Percentiles rank a stretch among this genome's conserved stretches.
These are phyloP conservation scores for Musa balbisiana DNA, from an alignment of 202 grass and related monocot species.

Conservation along the genomic window DNA sequence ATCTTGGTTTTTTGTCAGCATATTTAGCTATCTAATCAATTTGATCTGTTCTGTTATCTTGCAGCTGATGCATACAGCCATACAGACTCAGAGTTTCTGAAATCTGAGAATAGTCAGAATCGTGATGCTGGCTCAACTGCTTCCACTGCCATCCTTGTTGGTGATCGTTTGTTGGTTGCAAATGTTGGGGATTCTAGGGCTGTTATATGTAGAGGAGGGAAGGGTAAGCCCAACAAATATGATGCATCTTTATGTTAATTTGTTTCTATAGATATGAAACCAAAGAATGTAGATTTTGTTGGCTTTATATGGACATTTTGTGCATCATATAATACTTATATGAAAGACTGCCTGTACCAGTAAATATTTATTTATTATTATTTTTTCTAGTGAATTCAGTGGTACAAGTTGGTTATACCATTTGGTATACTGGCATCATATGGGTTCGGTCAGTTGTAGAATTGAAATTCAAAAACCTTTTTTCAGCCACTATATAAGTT, in stretches of 20 bases:
- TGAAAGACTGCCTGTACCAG: background rate
- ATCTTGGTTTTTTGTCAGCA: background rate
- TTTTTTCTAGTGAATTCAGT: too few relatives aligned
- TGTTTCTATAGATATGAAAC: background rate
- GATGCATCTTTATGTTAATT: background rate
- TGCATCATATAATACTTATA: background rate
- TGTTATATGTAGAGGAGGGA: constrained; percentile 71
- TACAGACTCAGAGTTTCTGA: constrained; percentile 80
- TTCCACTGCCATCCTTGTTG: constrained; percentile 76
- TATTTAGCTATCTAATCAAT: background rate
- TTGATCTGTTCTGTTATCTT: constrained; percentile 5
- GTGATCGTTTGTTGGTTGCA: constrained; percentile 69
- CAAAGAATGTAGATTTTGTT: background rate
- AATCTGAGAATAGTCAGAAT: constrained; percentile 78
- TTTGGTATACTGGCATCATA: too few relatives aligned
- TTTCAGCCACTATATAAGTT: too few relatives aligned
- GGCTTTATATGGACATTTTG: background rate
- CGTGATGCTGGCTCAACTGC: constrained; percentile 80
- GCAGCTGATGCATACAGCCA: constrained; percentile 80
- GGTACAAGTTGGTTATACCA: too few relatives aligned
- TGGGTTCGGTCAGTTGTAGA: too few relatives aligned
- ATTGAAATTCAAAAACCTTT: too few relatives aligned
- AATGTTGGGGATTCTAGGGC: constrained; percentile 94
- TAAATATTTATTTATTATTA: too few relatives aligned
- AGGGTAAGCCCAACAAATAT: constrained; percentile 40